Conservation (phyloP, 2,329 filamentous ascomycete genomes). For the Hymenoscyphus repandus region DNA sequence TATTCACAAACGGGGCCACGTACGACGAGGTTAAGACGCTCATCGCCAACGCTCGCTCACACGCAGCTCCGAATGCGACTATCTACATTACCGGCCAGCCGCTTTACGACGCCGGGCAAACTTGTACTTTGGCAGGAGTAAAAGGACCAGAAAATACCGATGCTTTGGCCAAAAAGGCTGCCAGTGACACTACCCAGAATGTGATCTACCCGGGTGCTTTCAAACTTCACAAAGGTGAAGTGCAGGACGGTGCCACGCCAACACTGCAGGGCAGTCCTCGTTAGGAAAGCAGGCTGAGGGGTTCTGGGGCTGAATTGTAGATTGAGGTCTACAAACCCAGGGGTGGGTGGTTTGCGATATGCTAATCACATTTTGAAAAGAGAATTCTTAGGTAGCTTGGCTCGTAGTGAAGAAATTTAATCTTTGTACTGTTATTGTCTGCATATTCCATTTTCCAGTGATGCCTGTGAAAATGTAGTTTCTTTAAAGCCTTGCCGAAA, state of each 20-base stretch:
- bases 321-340: too few species aligned
- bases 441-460: too few species aligned
- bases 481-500: too few species aligned
- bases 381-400: too few species aligned
- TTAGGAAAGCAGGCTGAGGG: background rate
- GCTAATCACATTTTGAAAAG: too few species aligned
- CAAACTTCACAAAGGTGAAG: background rate
- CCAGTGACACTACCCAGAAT: background rate
- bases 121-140: background rate
- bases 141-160: background rate
- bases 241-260: slow-evolving; percentile 1
- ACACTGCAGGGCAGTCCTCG: background rate
- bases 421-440: too few species aligned
- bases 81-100: slow-evolving; percentile 1
- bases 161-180: background rate
- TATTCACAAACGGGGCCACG: background rate
- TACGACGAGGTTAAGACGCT: background rate
- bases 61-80: background rate
- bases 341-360: too few species aligned
- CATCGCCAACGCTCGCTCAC: background rate
- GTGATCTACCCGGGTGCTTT: slow-evolving; percentile 1
- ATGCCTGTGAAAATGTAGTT: too few species aligned
- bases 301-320: too few species aligned
- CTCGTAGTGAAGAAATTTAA: too few species aligned
- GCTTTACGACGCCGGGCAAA: background rate